A percentile compares a stretch with the other conserved stretches of the same genome.
Evolutionary conservation across 2,329 filamentous ascomycete species (phyloP).

Genomic region (Cadophora gregata): DNA sequence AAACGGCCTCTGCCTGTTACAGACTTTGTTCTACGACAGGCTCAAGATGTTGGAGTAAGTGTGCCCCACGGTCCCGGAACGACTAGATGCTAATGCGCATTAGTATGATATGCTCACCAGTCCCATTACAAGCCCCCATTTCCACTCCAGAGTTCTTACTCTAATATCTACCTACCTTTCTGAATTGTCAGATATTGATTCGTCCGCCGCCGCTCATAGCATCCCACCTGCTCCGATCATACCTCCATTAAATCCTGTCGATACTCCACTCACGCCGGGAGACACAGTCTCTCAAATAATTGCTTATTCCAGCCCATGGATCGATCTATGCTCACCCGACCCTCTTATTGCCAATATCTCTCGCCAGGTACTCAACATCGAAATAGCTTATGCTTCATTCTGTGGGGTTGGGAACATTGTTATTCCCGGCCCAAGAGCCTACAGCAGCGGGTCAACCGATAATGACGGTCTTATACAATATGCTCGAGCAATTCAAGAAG

Average conservation of each 20-base stretch:
- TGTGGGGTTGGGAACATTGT: constrained; percentile 87
- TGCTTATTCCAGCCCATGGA: constrained; percentile 87
- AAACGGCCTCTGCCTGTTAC: constrained; percentile 64
- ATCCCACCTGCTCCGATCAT: constrained; percentile 62
- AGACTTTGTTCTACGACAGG: constrained; percentile 67
- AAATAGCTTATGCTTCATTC: constrained; percentile 94
- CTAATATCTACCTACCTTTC: constrained; percentile 60
- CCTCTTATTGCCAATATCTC: constrained; percentile 86
- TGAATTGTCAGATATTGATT: constrained; percentile 52
- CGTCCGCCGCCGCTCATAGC: constrained; percentile 48
- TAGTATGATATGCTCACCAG: constrained; percentile 82
- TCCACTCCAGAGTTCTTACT: constrained; percentile 70
- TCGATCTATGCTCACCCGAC: constrained; percentile 84
- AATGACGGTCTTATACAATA: constrained; percentile 72
- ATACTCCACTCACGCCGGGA: constrained; percentile 75
- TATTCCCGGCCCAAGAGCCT: constrained; percentile 75
- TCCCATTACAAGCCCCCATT: constrained; percentile 77
- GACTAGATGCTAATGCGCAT: constrained; percentile 36
- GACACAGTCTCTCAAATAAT: constrained; percentile 75
- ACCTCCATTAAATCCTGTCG: constrained; percentile 76
- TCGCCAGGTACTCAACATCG: constrained; percentile 85
- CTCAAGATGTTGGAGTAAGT: constrained; percentile 72
- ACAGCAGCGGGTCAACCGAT: constrained; percentile 56
- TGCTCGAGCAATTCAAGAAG: constrained; percentile 83
- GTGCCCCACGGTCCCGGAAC: constrained; percentile 42